Base-by-base conservation (phyloP, 495 filamentous ascomycete genomes). In the Penicillium riverlandense region DNA sequence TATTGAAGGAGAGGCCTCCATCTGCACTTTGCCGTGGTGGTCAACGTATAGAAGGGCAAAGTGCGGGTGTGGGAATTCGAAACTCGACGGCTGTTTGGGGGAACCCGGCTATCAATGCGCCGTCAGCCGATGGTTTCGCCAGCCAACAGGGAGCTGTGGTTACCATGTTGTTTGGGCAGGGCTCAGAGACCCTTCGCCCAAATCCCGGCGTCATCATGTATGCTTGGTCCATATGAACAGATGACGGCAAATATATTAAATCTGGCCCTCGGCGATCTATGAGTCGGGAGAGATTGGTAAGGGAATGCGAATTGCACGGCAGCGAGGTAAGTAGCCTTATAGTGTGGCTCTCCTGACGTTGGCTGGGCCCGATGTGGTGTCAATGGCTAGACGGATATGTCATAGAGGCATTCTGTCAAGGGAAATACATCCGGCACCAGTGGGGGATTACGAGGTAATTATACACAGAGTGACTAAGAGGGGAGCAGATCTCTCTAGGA, bases 41-140 rank as follows among this genome's bases (percentile, higher is more conserved):
- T 72, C 62, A 16, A 69, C 52, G 39, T 63, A 72, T 36, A 72
- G 58, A 43, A 70, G 44, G 27, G 65, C 66, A 35, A 62, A 72
- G 37, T 70, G 69, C 1, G 62, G 53, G 15, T 66, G 65, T 14
- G 60, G 58, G 29, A 62, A 44, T 11, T 55, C 48, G 7, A 55
- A 29, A 30, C 45, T 42, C 16, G 30, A 44, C 8, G 50, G 30
- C 41, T 56, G 49, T 33, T 53, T 40, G 14, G 44, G 38, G 48
- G 51, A 41, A 29, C 52, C 48, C 16, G 53, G 43, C 57, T 60
- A 43, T 32, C 38, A 11, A 34, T 33, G 31, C 15, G 9, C 9
- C 15, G 31, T 27, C 22, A 32, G 13, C 15, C 11, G 16, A 39
- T 33, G 9, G 16, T 14, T 35, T 35, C 33, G 4, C 11, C 14